Evolutionary conservation across 805 yeast species (phyloP).

Genomic region (Barnettozyma vustinii): DNA sequence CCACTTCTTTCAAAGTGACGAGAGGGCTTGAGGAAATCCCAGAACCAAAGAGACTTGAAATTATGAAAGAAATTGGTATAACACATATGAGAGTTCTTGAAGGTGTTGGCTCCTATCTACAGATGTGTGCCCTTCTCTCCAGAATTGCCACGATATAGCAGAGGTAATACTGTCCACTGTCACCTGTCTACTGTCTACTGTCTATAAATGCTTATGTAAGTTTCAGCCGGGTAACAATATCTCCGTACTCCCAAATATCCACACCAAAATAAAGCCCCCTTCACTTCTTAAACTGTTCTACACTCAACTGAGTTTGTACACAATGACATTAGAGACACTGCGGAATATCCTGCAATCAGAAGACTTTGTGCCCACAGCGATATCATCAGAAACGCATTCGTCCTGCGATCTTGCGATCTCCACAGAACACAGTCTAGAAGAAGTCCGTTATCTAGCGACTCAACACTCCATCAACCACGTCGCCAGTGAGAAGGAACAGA

Average conservation of each 20-base stretch:
- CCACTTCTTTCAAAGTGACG: slow-evolving; percentile 84
- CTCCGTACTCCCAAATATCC: not conserved
- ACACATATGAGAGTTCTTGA: slow-evolving; percentile 90
- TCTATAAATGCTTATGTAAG: not conserved
- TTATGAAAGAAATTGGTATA: slow-evolving; percentile 82
- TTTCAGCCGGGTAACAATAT: not conserved
- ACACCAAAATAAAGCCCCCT: not conserved
- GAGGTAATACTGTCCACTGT: too few relatives aligned
- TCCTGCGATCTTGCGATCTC: not conserved
- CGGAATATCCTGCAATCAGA: not conserved
- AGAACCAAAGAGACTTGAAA: slow-evolving; percentile 67
- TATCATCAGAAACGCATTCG: not conserved
- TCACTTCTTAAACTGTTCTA: not conserved
- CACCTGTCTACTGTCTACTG: too few relatives aligned
- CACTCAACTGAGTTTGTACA: not conserved
- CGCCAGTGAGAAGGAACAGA: slow-evolving; percentile 9
- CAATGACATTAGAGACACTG: not conserved
- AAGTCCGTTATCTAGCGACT: slow-evolving; percentile 7
- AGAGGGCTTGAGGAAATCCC: slow-evolving; percentile 64
- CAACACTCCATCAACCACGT: slow-evolving; percentile 9
- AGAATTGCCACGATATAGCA: slow-evolving; percentile 28
- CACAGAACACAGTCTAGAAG: slow-evolving; percentile 6
- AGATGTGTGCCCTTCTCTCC: slow-evolving; percentile 78
- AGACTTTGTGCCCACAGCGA: not conserved
- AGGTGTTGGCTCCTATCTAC: slow-evolving; percentile 86